A percentile compares a stretch with the other conserved stretches of the same genome.
These are phyloP conservation scores for Closterium sp. DNA, from an alignment of 139 green algal genomes.

Conservation along the genomic window DNA sequence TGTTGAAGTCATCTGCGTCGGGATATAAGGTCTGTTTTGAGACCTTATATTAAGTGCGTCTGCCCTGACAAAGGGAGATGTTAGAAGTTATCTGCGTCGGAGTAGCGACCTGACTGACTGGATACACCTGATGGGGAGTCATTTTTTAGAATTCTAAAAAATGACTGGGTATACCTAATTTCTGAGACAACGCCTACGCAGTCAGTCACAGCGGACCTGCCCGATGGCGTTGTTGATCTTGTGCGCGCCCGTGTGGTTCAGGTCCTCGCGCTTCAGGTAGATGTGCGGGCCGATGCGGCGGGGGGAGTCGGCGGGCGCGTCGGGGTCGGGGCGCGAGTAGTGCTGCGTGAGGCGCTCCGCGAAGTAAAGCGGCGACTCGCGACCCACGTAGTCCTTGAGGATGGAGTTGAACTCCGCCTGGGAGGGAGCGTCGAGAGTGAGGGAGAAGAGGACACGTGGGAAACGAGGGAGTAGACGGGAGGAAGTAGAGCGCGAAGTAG, in stretches of 20 bases:
- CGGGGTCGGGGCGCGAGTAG: constrained; percentile 67
- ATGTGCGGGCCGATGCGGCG: constrained; percentile 72
- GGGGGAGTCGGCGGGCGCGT: neutral
- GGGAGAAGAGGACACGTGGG: neutral
- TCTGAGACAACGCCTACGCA: too few relatives aligned
- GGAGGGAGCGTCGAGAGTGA: neutral
- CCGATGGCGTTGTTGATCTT: constrained; percentile 99
- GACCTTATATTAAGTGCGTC: too few relatives aligned
- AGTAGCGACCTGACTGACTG: too few relatives aligned
- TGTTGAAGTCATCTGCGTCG: too few relatives aligned
- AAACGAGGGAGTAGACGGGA: neutral
- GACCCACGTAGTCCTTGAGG: constrained; percentile 95
- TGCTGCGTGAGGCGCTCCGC: constrained; percentile 86
- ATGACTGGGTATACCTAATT: too few relatives aligned
- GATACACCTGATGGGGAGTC: too few relatives aligned
- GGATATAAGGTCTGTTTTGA: too few relatives aligned
- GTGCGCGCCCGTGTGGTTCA: constrained; percentile 99
- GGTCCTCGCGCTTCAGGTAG: constrained; percentile 97
- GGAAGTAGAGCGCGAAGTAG: constrained; percentile 64
- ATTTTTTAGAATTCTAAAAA: too few relatives aligned
- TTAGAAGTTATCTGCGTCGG: too few relatives aligned
- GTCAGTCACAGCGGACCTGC: constrained; percentile 61
- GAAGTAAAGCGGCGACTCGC: constrained; percentile 90
- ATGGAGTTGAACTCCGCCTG: constrained; percentile 83
- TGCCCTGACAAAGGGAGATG: too few relatives aligned